These are phyloP conservation scores for Linnemannia zychae DNA, from an alignment of 192 early-diverging fungal species.

Conservation along the genomic window DNA sequence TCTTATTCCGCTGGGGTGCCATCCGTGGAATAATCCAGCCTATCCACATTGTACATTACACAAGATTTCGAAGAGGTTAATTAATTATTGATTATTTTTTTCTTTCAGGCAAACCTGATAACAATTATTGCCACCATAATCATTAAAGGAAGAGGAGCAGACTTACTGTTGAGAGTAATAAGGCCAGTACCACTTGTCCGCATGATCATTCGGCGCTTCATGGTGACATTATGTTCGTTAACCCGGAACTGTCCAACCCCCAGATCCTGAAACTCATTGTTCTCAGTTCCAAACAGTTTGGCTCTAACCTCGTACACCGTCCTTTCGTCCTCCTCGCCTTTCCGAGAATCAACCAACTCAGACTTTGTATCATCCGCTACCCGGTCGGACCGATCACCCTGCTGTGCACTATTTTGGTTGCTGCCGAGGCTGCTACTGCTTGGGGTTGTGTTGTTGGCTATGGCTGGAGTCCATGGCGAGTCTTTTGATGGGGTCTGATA, in stretches of 20 bases:
- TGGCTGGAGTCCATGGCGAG: neutral
- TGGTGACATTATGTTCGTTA: conserved; percentile 15
- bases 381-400: neutral
- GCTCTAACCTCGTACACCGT: conserved; percentile 36
- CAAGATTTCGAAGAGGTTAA: too few relatives aligned
- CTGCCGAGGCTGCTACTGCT: neutral
- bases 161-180: conserved; percentile 32
- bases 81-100: too few relatives aligned
- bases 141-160: neutral
- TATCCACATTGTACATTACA: too few relatives aligned
- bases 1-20: conserved; percentile 30
- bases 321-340: conserved; percentile 30
- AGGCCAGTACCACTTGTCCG: conserved; percentile 14
- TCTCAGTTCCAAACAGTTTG: conserved; percentile 13
- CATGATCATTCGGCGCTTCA: conserved; percentile 42
- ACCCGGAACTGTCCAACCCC: conserved; percentile 47
- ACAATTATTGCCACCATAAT: too few relatives aligned
- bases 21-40: conserved; percentile 31
- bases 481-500: conserved; percentile 8
- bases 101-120: too few relatives aligned
- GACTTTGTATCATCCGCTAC: conserved; percentile 21
- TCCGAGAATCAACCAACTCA: conserved; percentile 17
- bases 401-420: too few relatives aligned
- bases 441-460: neutral
- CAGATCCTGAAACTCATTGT: conserved; percentile 10